Conservation (phyloP, 352 stramenopile species). For the Phytopythium cucurbitacearum region DNA sequence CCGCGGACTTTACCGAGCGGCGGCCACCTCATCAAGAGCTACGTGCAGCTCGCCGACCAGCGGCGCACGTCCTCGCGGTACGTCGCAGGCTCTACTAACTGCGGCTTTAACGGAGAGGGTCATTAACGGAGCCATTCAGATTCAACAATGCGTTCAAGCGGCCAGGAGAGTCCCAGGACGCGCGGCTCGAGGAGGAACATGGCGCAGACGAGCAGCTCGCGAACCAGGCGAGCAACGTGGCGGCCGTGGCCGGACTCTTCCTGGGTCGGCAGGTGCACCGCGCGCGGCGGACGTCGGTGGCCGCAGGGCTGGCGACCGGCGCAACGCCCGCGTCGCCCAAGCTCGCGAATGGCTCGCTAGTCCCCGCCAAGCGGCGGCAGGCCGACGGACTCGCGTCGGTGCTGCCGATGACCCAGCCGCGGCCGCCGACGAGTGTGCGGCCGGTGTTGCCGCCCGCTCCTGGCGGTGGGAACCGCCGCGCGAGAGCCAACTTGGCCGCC, state of each 20-base stretch:
- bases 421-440: neutral
- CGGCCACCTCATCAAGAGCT: constrained; percentile 39
- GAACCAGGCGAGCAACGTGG: neutral
- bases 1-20: constrained; percentile 14
- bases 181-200: neutral
- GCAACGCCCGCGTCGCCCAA: constrained; percentile 5
- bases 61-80: constrained; percentile 31
- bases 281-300: constrained; percentile 12
- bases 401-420: neutral
- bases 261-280: constrained; percentile 10
- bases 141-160: constrained; percentile 1
- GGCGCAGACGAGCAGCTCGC: neutral
- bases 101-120: neutral
- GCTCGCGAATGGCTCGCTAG: constrained; percentile 3
- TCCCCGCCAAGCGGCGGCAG: too few species aligned
- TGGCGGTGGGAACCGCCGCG: neutral
- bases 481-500: constrained; percentile 28
- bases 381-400: constrained; percentile 7
- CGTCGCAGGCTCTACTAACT: neutral
- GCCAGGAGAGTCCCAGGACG: neutral
- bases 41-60: constrained; percentile 39
- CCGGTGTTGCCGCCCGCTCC: too few species aligned
- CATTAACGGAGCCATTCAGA: neutral
- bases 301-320: constrained; percentile 3
- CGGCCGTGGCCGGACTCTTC: constrained; percentile 21